These are phyloP conservation scores for Hemerocallis citrina DNA, from an alignment of 106 monocot species.

Conservation along the genomic window DNA sequence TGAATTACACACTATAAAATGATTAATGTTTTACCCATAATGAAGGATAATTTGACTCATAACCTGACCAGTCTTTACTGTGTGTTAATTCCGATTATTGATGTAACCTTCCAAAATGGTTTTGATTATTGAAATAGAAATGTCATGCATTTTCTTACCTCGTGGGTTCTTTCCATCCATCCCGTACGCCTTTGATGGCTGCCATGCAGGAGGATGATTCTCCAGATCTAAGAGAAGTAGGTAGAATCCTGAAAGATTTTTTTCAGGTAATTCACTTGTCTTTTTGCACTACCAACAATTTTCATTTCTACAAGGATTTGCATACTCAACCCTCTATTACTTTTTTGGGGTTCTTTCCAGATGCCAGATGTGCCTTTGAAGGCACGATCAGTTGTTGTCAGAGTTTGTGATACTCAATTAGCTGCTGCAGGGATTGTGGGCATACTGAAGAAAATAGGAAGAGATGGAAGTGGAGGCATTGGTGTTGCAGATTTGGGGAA, in stretches of 20 bases:
- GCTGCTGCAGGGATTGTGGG: conserved; percentile 93
- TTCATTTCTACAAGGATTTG: neutral
- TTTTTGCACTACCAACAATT: neutral
- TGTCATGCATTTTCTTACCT: neutral
- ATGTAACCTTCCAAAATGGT: neutral
- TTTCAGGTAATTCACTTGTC: conserved; percentile 36
- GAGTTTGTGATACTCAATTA: conserved; percentile 72
- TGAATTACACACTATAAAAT: too few species aligned
- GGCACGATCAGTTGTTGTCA: conserved; percentile 64
- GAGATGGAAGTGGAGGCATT: conserved; percentile 70
- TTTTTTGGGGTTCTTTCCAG: conserved; percentile 16
- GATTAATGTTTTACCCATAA: too few species aligned
- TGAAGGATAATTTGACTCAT: too few species aligned
- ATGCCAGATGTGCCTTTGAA: conserved; percentile 53
- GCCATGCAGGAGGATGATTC: conserved; percentile 86
- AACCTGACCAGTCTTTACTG: too few species aligned
- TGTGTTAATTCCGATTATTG: too few species aligned
- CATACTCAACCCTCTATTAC: neutral
- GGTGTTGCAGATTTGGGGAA: too few species aligned
- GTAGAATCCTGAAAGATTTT: conserved; percentile 49
- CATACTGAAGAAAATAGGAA: conserved; percentile 87
- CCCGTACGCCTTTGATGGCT: conserved; percentile 73
- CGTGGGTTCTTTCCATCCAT: neutral
- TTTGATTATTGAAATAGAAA: neutral
- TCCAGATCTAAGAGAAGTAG: conserved; percentile 63